phyloP scores from a whole-genome alignment of 176 grass and related monocot species.

The Oryza longistaminata region DNA sequence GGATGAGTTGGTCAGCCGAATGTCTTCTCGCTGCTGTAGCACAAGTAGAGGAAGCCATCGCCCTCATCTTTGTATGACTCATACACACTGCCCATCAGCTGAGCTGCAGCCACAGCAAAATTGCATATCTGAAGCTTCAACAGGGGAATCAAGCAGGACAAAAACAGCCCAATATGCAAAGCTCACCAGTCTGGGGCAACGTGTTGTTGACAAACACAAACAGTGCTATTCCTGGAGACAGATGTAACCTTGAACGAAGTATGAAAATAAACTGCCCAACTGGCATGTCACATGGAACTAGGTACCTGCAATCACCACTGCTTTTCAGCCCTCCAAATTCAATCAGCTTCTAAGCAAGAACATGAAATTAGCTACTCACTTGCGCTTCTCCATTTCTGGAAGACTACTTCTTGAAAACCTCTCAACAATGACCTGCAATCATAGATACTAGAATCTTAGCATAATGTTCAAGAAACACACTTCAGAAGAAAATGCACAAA shows the following conservation, averaged over 20 bases:
- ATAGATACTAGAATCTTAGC: neutral
- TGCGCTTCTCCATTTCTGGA: slow-evolving; percentile 48
- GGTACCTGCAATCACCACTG: slow-evolving; percentile 10
- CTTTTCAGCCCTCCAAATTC: neutral
- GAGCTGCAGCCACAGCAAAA: slow-evolving; percentile 30
- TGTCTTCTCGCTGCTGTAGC: slow-evolving; percentile 85
- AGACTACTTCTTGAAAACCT: slow-evolving; percentile 34
- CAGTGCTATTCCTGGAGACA: slow-evolving; percentile 63
- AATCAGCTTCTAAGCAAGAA: neutral
- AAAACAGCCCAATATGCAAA: neutral
- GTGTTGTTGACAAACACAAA: slow-evolving; percentile 82
- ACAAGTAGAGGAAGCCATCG: slow-evolving; percentile 86
- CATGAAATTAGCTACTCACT: slow-evolving; percentile 14
- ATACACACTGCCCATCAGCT: slow-evolving; percentile 57
- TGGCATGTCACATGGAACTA: slow-evolving; percentile 40
- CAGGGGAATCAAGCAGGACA: neutral
- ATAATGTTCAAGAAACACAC: neutral
- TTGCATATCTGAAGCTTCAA: neutral
- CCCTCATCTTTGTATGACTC: slow-evolving; percentile 63
- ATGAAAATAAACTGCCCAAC: slow-evolving; percentile 83
- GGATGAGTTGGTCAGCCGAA: slow-evolving; percentile 51
- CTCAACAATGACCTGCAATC: slow-evolving; percentile 40
- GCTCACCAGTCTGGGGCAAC: slow-evolving; percentile 74
- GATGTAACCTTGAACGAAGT: slow-evolving; percentile 58
- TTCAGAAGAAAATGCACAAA: neutral